phyloP scores from a whole-genome alignment of 2,329 filamentous ascomycete genomes.

The Fusarium guadeloupense region DNA sequence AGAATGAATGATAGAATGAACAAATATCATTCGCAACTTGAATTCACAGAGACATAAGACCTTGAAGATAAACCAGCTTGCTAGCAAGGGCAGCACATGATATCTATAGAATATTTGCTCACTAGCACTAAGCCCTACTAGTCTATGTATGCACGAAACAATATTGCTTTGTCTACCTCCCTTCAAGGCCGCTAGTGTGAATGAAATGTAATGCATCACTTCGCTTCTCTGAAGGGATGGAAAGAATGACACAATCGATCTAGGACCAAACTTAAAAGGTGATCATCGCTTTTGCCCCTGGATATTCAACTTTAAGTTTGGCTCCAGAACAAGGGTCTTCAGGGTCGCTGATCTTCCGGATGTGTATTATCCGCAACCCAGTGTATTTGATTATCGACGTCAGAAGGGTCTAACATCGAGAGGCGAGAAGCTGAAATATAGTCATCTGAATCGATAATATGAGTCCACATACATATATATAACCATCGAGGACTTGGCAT shows the following conservation, averaged over 20 bases:
- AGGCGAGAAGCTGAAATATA: not conserved
- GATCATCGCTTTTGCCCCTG: slow-evolving; percentile 6
- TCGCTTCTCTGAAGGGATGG: not conserved
- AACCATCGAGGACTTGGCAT: not conserved
- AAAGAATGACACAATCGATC: not conserved
- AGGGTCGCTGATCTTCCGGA: slow-evolving; percentile 23
- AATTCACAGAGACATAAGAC: no score
- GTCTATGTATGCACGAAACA: no score
- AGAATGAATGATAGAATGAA: no score
- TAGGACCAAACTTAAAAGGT: not conserved
- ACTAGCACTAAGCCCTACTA: no score
- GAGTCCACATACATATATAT: not conserved
- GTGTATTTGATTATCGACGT: not conserved
- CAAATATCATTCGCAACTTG: no score
- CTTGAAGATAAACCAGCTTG: no score
- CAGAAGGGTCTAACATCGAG: not conserved
- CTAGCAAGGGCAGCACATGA: no score
- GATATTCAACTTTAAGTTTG: slow-evolving; percentile 13
- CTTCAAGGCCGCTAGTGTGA: no score
- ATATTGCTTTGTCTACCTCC: no score
- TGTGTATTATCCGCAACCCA: slow-evolving; percentile 15
- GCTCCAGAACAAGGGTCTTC: not conserved
- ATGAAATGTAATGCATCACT: not conserved
- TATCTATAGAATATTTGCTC: no score
- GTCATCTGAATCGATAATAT: not conserved